phyloP scores from a whole-genome alignment of 177 flowering plant species.

The Vitis hybrid region DNA sequence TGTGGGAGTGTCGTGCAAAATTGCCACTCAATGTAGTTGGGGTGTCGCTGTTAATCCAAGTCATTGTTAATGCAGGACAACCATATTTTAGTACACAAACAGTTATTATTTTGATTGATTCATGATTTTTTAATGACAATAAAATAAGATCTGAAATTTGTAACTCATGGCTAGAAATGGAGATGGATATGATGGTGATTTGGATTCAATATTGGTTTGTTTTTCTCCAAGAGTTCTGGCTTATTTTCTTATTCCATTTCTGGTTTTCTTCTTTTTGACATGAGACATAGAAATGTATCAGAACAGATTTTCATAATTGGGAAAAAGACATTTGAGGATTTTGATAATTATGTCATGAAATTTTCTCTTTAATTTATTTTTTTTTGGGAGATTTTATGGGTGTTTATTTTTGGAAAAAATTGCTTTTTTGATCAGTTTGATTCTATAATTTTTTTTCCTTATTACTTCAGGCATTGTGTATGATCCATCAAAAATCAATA shows the following conservation, averaged over 20 bases:
- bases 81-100: background rate
- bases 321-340: background rate
- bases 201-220: too few relatives aligned
- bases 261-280: too few relatives aligned
- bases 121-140: background rate
- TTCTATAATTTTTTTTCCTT: background rate
- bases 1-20: background rate
- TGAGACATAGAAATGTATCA: too few relatives aligned
- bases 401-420: background rate
- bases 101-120: too few relatives aligned
- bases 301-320: too few relatives aligned
- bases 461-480: slow-evolving; percentile 41
- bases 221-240: too few relatives aligned
- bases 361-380: background rate
- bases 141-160: too few relatives aligned
- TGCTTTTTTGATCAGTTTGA: background rate
- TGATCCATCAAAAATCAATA: slow-evolving; percentile 67
- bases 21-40: slow-evolving; percentile 6
- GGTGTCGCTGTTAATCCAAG: slow-evolving; percentile 16
- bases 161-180: too few relatives aligned
- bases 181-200: too few relatives aligned
- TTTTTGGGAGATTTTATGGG: too few relatives aligned
- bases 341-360: background rate
- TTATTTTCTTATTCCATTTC: too few relatives aligned
- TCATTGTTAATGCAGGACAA: slow-evolving; percentile 19